Base-by-base conservation (phyloP, 2,329 filamentous ascomycete genomes). In the Aspergillus unguis region DNA sequence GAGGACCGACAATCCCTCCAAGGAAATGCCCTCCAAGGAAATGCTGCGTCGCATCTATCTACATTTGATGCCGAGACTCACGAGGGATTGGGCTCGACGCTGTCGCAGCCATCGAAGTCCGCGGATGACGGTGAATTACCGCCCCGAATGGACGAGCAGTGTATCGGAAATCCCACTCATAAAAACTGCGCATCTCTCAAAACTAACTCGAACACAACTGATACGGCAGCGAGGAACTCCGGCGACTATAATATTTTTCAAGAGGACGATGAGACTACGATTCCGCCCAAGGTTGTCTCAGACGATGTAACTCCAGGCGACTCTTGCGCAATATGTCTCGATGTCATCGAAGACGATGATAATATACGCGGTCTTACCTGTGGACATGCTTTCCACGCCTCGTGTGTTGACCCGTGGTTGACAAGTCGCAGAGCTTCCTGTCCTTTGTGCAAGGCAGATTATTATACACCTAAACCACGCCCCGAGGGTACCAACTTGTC, bases 311-410 rank as follows among this genome's bases (percentile, higher is more conserved):
- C 87, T 48, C 88, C 90, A 0, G 94, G 92, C 40, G 94, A 99
- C 67, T 88, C 90, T 2, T 99, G 94, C 72, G 94, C 94, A 46
- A 97, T 99, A 63, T 99, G 94, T 71, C 87, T 99, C 59, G 94
- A 99, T 67, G 87, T 83, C 0, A 82, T 99, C 17, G 94, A 99
- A 70, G 90, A 97, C 58, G 90, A 96, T 58, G 94, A 97, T 63
- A 92, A 99, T 67, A 86, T 99, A 45, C 89, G 94, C 61, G 94
- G 94, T 2, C 76, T 99, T 56, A 91, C 90, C 3, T 99, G 94
- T 66, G 94, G 94, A n/a, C 94, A 99, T 71, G 92, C 92, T 49
- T 99, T 97, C 82, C 94, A 99, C 70, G 92, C 91, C 46, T 89
- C 87, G 36, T 99, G 94, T 68, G 84, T 99, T 44, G 94, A 99